A percentile compares a stretch with the other conserved stretches of the same genome.
Conservation (phyloP, 345 rosid genomes). For the Salix suchowensis region DNA sequence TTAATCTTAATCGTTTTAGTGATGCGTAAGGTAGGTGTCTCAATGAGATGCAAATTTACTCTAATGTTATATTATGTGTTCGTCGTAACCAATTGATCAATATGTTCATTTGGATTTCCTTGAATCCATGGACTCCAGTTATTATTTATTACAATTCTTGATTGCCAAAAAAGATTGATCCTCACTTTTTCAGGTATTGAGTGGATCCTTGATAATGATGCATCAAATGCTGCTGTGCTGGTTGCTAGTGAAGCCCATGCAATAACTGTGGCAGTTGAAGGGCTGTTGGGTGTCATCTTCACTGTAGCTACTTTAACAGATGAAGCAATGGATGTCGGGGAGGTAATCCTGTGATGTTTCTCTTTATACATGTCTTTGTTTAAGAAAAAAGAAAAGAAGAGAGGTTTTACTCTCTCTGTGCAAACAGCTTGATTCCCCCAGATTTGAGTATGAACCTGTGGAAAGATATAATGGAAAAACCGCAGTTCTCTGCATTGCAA, state of each 20-base stretch:
- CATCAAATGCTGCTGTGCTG: conserved; percentile 88
- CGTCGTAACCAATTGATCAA: not conserved
- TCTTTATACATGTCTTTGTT: conserved; percentile 10
- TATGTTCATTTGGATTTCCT: not conserved
- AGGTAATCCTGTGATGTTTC: conserved; percentile 47
- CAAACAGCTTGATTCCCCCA: conserved; percentile 85
- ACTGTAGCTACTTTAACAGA: conserved; percentile 95
- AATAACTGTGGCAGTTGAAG: conserved; percentile 89
- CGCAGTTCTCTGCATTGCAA: conserved; percentile 70
- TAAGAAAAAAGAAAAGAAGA: not conserved
- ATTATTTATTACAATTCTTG: conserved; percentile 3
- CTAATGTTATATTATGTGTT: not conserved
- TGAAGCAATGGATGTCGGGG: conserved; percentile 88
- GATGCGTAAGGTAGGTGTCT: not conserved
- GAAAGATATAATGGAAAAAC: conserved; percentile 59
- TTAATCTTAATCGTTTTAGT: not conserved
- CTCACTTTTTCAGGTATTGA: conserved; percentile 64
- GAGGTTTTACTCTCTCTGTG: conserved; percentile 18
- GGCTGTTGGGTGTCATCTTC: conserved; percentile 83
- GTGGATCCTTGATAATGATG: conserved; percentile 98
- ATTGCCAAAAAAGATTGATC: conserved; percentile 9
- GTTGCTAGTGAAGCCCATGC: conserved; percentile 99
- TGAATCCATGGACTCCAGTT: not conserved
- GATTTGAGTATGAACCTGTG: conserved; percentile 61
- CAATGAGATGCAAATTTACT: not conserved